phyloP scores from a whole-genome alignment of 2,329 filamentous ascomycete species.

The Fusarium ambrosium region DNA sequence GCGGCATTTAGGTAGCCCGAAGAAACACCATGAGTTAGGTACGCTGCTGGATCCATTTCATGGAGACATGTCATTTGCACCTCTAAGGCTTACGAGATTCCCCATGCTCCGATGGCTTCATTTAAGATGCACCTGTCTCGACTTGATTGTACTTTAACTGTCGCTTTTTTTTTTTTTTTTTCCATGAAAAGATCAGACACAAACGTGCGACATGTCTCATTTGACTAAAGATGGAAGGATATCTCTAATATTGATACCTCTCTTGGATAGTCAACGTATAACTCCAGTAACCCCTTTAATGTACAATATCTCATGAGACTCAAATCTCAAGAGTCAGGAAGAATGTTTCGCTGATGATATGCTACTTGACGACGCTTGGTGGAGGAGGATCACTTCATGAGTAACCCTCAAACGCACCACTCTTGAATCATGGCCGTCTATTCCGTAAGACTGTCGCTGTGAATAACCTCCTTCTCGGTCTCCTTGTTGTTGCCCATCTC shows the following conservation, averaged over 20 bases:
- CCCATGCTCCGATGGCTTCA: not conserved
- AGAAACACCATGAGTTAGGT: not conserved
- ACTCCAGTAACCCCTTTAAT: conserved; percentile 1
- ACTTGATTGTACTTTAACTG: not conserved
- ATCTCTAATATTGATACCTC: not conserved
- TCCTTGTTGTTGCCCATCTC: conserved; percentile 8
- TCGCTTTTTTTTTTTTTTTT: not conserved
- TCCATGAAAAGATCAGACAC: not conserved
- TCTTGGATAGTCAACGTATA: not conserved
- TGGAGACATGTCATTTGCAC: not conserved
- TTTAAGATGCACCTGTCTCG: not conserved
- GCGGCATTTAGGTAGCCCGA: not conserved
- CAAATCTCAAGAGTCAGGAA: not conserved
- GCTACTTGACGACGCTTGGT: not conserved
- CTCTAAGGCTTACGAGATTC: not conserved
- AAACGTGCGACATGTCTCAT: not conserved
- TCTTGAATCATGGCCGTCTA: not conserved
- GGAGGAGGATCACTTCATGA: not conserved
- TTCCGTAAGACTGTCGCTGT: conserved; percentile 8
- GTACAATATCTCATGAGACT: not conserved
- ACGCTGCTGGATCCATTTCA: not conserved
- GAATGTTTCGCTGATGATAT: not conserved
- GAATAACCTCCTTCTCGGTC: conserved; percentile 16
- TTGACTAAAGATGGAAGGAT: not conserved
- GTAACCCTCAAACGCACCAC: not conserved